A percentile compares a stretch with the other conserved stretches of the same genome.
phyloP scores from a whole-genome alignment of 768 basidiomycete genomes.

The Kwoniella sp. region DNA sequence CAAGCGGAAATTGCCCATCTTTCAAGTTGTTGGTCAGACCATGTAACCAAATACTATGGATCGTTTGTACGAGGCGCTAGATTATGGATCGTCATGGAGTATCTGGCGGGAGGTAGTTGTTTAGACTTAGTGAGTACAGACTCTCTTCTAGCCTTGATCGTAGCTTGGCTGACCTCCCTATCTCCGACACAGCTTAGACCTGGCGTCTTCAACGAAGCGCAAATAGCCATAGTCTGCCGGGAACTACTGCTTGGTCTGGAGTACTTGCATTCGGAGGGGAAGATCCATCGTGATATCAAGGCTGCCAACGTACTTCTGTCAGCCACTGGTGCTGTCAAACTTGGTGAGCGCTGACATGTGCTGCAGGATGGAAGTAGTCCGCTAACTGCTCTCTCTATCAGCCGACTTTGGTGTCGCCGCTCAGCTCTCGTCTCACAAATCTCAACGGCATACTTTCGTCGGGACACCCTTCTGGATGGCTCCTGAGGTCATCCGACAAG shows the following conservation, averaged over 20 bases:
- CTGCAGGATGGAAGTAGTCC: background rate
- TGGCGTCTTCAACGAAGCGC: constrained; percentile 83
- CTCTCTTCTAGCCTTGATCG: background rate
- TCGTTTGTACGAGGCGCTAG: constrained; percentile 96
- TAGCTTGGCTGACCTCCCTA: constrained; percentile 9
- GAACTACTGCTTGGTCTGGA: constrained; percentile 90
- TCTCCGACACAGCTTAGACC: constrained; percentile 66
- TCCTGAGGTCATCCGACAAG: constrained; percentile 95
- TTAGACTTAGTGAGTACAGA: constrained; percentile 69
- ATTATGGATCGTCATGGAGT: constrained; percentile 99
- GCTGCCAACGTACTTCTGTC: constrained; percentile 93
- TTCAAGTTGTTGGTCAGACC: constrained; percentile 92
- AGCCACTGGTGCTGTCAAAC: constrained; percentile 87
- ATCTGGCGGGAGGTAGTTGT: constrained; percentile 97
- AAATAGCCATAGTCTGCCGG: constrained; percentile 91
- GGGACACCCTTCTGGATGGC: constrained; percentile 63
- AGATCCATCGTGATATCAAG: constrained; percentile 98
- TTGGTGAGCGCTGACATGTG: constrained; percentile 57
- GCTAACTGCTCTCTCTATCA: constrained; percentile 18
- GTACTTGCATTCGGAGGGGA: constrained; percentile 92
- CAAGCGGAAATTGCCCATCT: constrained; percentile 97
- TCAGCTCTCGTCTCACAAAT: constrained; percentile 77
- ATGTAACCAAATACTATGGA: constrained; percentile 93
- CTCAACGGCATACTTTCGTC: constrained; percentile 93
- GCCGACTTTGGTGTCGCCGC: constrained; percentile 99